Conservation (phyloP, 164 flowering plant species). For the Litsea cubeba region DNA sequence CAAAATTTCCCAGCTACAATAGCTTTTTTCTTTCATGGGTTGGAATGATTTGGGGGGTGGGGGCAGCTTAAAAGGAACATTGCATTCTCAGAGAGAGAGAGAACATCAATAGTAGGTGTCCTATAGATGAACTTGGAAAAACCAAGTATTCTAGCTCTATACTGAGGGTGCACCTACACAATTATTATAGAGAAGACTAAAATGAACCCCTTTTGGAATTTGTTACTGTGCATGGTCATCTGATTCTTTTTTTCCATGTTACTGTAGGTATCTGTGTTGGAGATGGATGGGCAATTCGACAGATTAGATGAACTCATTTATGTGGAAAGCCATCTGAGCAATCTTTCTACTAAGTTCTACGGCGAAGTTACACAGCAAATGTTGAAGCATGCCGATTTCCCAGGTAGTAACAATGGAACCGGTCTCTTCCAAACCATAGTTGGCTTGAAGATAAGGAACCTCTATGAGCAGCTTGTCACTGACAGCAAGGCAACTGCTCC, state of each 20-base stretch:
- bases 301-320: slow-evolving; percentile 91
- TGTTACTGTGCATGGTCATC: slow-evolving; percentile 10
- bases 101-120: no score
- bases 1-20: no score
- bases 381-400: slow-evolving; percentile 88
- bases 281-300: slow-evolving; percentile 97
- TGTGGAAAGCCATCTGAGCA: slow-evolving; percentile 91
- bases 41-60: no score
- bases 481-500: slow-evolving; percentile 33
- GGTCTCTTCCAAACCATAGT: slow-evolving; percentile 90
- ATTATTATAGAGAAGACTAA: slow-evolving; percentile 59
- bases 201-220: slow-evolving; percentile 51
- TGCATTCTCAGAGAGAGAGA: background rate
- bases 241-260: background rate
- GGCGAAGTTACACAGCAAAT: slow-evolving; percentile 95
- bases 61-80: no score
- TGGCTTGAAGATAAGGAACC: slow-evolving; percentile 85
- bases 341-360: slow-evolving; percentile 84
- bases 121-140: background rate
- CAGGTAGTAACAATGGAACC: slow-evolving; percentile 94
- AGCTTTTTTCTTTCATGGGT: no score
- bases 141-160: no score
- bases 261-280: slow-evolving; percentile 74
- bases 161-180: background rate
- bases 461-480: slow-evolving; percentile 68